Evolutionary conservation across 495 filamentous ascomycete genomes (phyloP).

Genomic region (Pyrenula aspistea): DNA sequence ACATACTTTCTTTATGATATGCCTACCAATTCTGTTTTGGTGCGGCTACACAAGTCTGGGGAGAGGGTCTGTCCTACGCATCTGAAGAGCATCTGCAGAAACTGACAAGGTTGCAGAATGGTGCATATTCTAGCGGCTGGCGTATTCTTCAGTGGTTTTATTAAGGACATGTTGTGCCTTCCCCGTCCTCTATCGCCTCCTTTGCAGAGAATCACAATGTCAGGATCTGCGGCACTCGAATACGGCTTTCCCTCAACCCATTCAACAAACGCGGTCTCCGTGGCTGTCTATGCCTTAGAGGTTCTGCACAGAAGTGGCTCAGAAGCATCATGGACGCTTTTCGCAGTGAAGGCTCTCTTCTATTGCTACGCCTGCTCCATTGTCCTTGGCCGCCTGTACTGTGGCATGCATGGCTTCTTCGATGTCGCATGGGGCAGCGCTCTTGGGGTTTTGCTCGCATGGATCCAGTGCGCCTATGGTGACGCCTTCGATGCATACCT

Average conservation of each 20-base stretch:
- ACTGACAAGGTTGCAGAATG: slow-evolving; percentile 38
- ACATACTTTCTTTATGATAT: slow-evolving; percentile 97
- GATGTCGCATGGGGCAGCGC: slow-evolving; percentile 71
- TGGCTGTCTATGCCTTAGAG: slow-evolving; percentile 68
- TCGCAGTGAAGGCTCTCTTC: slow-evolving; percentile 50
- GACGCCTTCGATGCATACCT: slow-evolving; percentile 56
- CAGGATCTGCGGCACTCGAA: slow-evolving; percentile 83
- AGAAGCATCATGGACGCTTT: slow-evolving; percentile 27
- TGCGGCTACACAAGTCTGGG: slow-evolving; percentile 72
- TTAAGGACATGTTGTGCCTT: slow-evolving; percentile 93
- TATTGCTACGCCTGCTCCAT: slow-evolving; percentile 88
- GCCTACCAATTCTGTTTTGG: slow-evolving; percentile 90
- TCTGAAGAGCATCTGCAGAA: not conserved
- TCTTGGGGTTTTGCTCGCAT: slow-evolving; percentile 56
- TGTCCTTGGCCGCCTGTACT: slow-evolving; percentile 81
- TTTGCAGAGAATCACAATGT: slow-evolving; percentile 91
- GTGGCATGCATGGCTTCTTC: slow-evolving; percentile 96
- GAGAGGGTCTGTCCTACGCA: slow-evolving; percentile 51
- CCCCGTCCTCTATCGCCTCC: slow-evolving; percentile 89
- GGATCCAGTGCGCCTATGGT: slow-evolving; percentile 62
- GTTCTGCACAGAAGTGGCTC: slow-evolving; percentile 25
- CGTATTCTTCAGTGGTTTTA: slow-evolving; percentile 85
- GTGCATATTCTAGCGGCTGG: slow-evolving; percentile 79
- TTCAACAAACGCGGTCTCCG: slow-evolving; percentile 92
- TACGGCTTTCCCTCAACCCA: slow-evolving; percentile 97